Base-by-base conservation (phyloP, 164 flowering plant species). In the Santalum album region DNA sequence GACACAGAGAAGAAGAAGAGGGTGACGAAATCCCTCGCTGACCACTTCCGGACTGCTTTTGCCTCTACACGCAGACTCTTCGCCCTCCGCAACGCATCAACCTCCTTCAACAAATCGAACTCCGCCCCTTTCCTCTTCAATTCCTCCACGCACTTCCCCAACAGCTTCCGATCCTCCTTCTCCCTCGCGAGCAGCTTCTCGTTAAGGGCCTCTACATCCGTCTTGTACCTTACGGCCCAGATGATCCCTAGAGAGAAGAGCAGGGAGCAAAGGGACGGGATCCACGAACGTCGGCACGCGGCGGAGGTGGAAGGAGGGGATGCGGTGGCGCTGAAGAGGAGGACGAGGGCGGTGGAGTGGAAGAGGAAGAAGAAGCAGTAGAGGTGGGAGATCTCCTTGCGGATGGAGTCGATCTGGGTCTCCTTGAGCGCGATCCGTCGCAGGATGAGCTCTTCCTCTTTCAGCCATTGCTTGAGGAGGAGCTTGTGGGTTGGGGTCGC, bases 381-480 rank as follows among this genome's bases (percentile, higher is more conserved):
- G 66, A 90, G 88, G 17, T 71, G 79, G 1, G 98, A 85, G 70
- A 86, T 68, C 50, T 92, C 90, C 24, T 74, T 77, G 0, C 91
- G 87, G 48, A 80, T 65, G 0, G 81, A 64, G 34, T 89, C 99
- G 71, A 92, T 75, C 57, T 86, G 96, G 57, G 76, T 72, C 54
- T 89, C 99, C 65, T 89, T 92, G 50, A 71, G 74, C 12, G 91
- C 50, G 61, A 79, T 60, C n/a, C 99, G 66, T 61, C 68, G 62
- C 56, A 80, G 77, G 71, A 89, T 87, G 7, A 89, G 86, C 34
- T 92, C 96, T 61, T 89, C 91, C 53, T 89, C 96, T 66, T 89
- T 88, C 40, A 88, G 82, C 96, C 96, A 88, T 69, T 88, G 96
- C 63, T 92, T 92, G 12, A 92, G 81, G 66, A 91, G 94, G 69